A percentile compares a stretch with the other conserved stretches of the same genome.
phyloP scores from a whole-genome alignment of 2,329 filamentous ascomycete species.

The Trichophaea hybrida region DNA sequence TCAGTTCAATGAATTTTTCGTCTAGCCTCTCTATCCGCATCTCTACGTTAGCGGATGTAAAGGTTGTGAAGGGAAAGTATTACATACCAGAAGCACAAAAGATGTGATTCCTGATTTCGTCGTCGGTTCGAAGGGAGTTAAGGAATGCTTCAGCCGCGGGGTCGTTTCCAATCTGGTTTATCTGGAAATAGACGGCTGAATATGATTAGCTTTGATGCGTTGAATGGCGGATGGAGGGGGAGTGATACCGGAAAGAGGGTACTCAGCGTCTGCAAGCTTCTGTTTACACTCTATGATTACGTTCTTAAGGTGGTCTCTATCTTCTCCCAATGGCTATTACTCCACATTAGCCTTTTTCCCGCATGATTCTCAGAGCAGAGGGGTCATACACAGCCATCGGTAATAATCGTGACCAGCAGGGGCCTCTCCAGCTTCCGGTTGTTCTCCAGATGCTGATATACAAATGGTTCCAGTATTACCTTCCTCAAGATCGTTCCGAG shows the following conservation, averaged over 20 bases:
- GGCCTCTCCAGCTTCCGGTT: background rate
- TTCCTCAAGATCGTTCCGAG: background rate
- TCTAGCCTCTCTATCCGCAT: background rate
- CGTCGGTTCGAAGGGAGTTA: background rate
- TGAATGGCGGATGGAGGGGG: background rate
- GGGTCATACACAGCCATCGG: background rate
- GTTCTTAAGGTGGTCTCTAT: background rate
- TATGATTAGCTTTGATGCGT: too few species aligned
- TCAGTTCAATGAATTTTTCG: background rate
- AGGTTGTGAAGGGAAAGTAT: too few species aligned
- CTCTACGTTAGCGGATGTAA: too few species aligned
- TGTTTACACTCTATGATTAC: slow-evolving; percentile 1
- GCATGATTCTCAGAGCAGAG: background rate
- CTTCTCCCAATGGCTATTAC: background rate
- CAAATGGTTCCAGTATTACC: background rate
- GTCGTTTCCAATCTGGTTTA: slow-evolving; percentile 1
- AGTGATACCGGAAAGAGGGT: background rate
- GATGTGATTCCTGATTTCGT: background rate
- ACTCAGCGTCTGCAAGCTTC: background rate
- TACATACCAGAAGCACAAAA: background rate
- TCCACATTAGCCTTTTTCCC: background rate
- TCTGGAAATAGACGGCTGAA: background rate
- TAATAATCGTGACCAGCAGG: slow-evolving; percentile 1
- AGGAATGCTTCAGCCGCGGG: background rate
- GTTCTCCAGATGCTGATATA: background rate